Evolutionary conservation across 345 rosid genomes (phyloP), one percentile per base, ranked within the genome.

Genomic region (Fremontodendron californicum): DNA sequence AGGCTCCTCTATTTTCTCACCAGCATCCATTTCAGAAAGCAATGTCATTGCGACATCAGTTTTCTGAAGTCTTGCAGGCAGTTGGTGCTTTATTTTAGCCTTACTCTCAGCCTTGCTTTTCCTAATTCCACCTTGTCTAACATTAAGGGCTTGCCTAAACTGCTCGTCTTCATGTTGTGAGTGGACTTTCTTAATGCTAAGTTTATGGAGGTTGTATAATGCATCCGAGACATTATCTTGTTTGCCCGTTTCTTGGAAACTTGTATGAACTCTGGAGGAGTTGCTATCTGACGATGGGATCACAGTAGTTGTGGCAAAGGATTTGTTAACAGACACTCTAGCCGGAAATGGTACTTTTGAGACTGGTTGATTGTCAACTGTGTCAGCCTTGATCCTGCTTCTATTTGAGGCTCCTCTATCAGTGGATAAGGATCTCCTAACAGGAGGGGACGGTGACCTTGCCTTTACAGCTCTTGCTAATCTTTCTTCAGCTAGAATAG

Each of bases 141-240:
- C 79, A 75, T 90, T 89, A 65, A 93, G 90, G 55, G 91, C 91
- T 73, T 90, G 93, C 84, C 86, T 89, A 70, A 89, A 88, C 65
- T 88, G 94, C 73, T 93, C 96, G 55, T 96, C 99, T n/a, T 93
- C 94, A 1, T 80, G 83, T 52, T 91, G 97, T 8, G 89, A 85
- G 75, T 84, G 83, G 67, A 80, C 85, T 78, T 83, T 96, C 78
- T 91, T 81, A 62, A 78, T 62, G 76, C 86, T 82, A 49, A 85
- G 77, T 86, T 86, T 93, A 33, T 89, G 93, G 76, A 89, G 80
- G 85, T 74, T 87, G 68, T 80, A 78, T 45, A 86, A 77, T 84
- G 88, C 74, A 65, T 87, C 86, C 0, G 89, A 84, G 71, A 82
- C 69, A 75, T 81, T 88, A 31, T 88, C 91, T 58, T 84, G 89